Evolutionary conservation across 2,329 filamentous ascomycete species (phyloP).

Genomic region (Septoria petroselini): DNA sequence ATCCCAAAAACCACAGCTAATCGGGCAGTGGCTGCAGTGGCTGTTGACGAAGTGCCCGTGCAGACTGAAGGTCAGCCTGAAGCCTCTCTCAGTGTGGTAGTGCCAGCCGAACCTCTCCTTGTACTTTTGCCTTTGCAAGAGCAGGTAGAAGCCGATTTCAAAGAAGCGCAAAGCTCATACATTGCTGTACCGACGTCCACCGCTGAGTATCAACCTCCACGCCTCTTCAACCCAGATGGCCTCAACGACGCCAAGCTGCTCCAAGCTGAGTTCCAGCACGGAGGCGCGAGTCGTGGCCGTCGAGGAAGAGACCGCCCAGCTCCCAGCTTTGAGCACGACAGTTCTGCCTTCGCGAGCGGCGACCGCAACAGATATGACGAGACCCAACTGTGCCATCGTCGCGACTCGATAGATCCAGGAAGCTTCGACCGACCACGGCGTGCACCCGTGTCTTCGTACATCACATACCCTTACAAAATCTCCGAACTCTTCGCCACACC

Average conservation of each 20-base stretch:
- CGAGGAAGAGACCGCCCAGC: background rate
- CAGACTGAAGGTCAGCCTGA: no score
- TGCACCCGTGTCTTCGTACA: background rate
- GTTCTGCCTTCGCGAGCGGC: no score
- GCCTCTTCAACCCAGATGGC: background rate
- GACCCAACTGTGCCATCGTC: background rate
- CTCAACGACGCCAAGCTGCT: slow-evolving; percentile 1
- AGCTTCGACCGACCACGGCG: background rate
- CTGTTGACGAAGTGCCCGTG: no score
- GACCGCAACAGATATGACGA: no score
- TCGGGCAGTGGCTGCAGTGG: no score
- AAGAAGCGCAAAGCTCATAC: background rate
- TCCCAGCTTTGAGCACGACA: background rate
- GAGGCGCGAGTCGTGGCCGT: slow-evolving; percentile 2
- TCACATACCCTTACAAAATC: slow-evolving; percentile 1
- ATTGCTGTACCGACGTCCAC: background rate
- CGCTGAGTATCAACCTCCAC: slow-evolving; percentile 1
- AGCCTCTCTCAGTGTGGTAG: no score
- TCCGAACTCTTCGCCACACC: slow-evolving; percentile 14
- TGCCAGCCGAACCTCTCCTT: no score
- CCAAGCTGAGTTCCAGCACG: background rate
- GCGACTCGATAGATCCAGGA: background rate
- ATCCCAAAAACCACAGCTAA: no score
- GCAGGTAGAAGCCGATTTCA: no score
- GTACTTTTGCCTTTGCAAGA: no score